A percentile compares a stretch with the other conserved stretches of the same genome.
phyloP scores from a whole-genome alignment of 2,329 filamentous ascomycete genomes.

The Aspergillus persii region DNA sequence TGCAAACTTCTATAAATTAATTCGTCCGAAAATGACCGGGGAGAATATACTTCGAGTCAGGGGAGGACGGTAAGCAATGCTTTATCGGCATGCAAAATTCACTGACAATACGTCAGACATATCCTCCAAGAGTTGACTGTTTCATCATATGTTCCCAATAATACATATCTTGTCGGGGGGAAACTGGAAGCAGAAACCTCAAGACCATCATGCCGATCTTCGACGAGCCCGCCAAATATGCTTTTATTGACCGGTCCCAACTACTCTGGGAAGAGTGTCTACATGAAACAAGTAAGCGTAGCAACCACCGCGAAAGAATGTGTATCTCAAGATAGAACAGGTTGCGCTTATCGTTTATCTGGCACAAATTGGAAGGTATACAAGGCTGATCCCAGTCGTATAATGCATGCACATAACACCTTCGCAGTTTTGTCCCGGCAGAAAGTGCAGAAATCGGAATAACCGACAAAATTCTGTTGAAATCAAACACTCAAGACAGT shows the following conservation, averaged over 20 bases:
- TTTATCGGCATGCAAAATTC: neutral
- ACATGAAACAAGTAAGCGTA: slow-evolving; percentile 71
- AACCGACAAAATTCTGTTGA: slow-evolving; percentile 88
- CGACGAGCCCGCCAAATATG: slow-evolving; percentile 56
- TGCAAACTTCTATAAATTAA: slow-evolving; percentile 71
- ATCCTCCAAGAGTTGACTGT: slow-evolving; percentile 82
- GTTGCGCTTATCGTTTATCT: slow-evolving; percentile 87
- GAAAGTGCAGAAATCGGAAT: slow-evolving; percentile 72
- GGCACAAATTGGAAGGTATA: slow-evolving; percentile 73
- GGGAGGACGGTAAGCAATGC: slow-evolving; percentile 61
- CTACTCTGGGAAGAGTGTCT: slow-evolving; percentile 94
- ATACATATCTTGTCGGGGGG: slow-evolving; percentile 68
- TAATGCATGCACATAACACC: neutral
- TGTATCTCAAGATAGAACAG: slow-evolving; percentile 20
- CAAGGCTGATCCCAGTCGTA: neutral
- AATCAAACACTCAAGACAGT: slow-evolving; percentile 72
- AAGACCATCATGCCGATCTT: neutral
- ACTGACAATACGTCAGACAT: slow-evolving; percentile 52
- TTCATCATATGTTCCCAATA: slow-evolving; percentile 77
- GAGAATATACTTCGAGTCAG: slow-evolving; percentile 71
- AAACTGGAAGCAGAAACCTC: slow-evolving; percentile 4
- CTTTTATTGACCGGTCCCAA: slow-evolving; percentile 89
- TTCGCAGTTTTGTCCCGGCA: slow-evolving; percentile 76
- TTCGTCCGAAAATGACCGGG: slow-evolving; percentile 65
- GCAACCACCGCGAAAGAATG: neutral